Evolutionary conservation across 257 asterid species (phyloP).

Genomic region (Nicotiana attenuata): DNA sequence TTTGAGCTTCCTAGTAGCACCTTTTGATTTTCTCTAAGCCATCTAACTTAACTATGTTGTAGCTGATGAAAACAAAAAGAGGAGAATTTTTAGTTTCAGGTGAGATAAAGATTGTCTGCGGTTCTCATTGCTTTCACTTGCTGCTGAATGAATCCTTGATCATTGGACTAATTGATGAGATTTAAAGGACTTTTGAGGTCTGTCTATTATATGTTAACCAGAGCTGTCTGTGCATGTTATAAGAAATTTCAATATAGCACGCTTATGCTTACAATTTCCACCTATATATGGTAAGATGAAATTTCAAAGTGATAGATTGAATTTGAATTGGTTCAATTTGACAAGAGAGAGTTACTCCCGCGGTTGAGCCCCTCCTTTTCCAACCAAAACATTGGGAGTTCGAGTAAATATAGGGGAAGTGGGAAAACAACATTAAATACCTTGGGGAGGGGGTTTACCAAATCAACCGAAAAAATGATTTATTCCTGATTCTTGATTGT

Average conservation of each 20-base stretch:
- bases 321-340: not conserved
- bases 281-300: not conserved
- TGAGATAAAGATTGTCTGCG: not conserved
- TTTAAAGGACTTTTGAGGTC: conserved; percentile 2
- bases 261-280: not conserved
- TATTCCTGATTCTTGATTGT: not conserved
- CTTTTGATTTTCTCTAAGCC: not conserved
- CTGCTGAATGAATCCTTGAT: not conserved
- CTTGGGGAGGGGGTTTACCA: not conserved
- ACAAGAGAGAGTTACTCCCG: not conserved
- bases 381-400: not conserved
- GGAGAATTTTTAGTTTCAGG: not conserved
- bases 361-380: not conserved
- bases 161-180: not conserved
- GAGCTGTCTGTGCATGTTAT: not conserved
- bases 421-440: not conserved
- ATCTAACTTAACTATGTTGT: not conserved
- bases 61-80: not conserved
- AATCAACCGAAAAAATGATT: not conserved
- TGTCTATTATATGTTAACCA: not conserved
- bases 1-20: not conserved
- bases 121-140: not conserved
- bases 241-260: not conserved
- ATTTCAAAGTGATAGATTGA: not conserved
- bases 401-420: not conserved